Evolutionary conservation across 2,329 filamentous ascomycete genomes (phyloP).

Genomic region (Penicillium sp.): DNA sequence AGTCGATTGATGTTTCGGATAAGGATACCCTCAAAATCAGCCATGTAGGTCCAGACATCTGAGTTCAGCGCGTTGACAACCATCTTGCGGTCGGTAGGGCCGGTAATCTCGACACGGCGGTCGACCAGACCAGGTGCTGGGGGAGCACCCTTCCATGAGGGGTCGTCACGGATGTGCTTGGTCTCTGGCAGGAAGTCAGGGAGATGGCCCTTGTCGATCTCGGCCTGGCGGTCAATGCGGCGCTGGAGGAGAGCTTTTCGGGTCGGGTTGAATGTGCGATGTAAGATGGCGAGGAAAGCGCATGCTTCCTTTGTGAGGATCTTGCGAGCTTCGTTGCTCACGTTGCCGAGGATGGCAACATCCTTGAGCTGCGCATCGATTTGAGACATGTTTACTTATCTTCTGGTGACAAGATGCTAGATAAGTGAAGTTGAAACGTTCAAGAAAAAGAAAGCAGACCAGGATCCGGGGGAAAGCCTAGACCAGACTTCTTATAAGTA

Average conservation of each 20-base stretch:
- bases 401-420: background rate
- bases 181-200: constrained; percentile 97
- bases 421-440: background rate
- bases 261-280: constrained; percentile 89
- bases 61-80: constrained; percentile 96
- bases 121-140: constrained; percentile 93
- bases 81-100: constrained; percentile 98
- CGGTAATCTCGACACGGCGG: constrained; percentile 94
- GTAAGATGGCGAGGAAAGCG: constrained; percentile 90
- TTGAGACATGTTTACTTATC: constrained; percentile 61
- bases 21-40: constrained; percentile 88
- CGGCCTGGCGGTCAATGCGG: constrained; percentile 82
- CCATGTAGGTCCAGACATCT: constrained; percentile 99
- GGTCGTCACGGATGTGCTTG: constrained; percentile 90
- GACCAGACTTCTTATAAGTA: constrained; percentile 20
- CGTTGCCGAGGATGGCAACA: constrained; percentile 80
- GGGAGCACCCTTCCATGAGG: constrained; percentile 88
- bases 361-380: constrained; percentile 82
- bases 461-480: constrained; percentile 12
- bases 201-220: constrained; percentile 86
- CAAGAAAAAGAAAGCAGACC: constrained; percentile 2
- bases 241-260: constrained; percentile 89
- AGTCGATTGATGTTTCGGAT: background rate
- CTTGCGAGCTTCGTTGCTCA: constrained; percentile 81
- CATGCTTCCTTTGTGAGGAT: constrained; percentile 90